Evolutionary conservation across 306 rosid genomes (phyloP).

Genomic region (Hylodesmum podocarpum): DNA sequence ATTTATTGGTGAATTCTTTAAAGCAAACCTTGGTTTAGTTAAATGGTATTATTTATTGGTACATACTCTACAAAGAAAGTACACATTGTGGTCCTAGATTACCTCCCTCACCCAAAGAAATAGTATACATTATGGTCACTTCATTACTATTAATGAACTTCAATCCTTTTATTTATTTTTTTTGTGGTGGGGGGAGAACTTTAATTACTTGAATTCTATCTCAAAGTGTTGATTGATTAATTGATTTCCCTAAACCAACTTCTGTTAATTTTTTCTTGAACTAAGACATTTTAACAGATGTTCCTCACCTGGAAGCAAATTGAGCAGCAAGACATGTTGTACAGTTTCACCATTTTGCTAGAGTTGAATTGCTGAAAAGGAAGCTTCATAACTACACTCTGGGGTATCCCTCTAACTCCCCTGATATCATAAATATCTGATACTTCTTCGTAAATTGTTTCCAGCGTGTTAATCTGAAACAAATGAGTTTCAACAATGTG

Average conservation of each 20-base stretch:
- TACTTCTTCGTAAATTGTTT: conserved; percentile 24
- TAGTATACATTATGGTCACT: neutral
- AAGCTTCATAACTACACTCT: conserved; percentile 27
- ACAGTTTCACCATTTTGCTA: neutral
- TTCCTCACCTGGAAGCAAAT: conserved; percentile 49
- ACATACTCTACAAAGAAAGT: neutral
- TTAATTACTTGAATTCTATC: neutral
- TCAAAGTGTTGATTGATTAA: neutral
- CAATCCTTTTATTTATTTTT: neutral
- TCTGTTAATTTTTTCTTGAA: neutral
- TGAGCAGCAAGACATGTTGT: conserved; percentile 39
- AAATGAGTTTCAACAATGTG: neutral
- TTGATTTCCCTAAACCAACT: conserved; percentile 2
- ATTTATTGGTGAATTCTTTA: too few species aligned
- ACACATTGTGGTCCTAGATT: neutral
- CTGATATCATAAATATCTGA: conserved; percentile 35
- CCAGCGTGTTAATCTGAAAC: conserved; percentile 37
- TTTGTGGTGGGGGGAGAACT: neutral
- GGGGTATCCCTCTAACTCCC: conserved; percentile 29
- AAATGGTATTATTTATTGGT: neutral
- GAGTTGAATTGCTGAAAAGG: conserved; percentile 34
- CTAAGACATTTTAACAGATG: neutral
- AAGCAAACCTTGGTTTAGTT: neutral
- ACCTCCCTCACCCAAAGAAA: neutral
- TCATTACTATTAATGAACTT: neutral